Percentiles rank a stretch among this genome's conserved stretches.
Conservation (phyloP, 306 rosid species). For the Glycine tomentella region DNA sequence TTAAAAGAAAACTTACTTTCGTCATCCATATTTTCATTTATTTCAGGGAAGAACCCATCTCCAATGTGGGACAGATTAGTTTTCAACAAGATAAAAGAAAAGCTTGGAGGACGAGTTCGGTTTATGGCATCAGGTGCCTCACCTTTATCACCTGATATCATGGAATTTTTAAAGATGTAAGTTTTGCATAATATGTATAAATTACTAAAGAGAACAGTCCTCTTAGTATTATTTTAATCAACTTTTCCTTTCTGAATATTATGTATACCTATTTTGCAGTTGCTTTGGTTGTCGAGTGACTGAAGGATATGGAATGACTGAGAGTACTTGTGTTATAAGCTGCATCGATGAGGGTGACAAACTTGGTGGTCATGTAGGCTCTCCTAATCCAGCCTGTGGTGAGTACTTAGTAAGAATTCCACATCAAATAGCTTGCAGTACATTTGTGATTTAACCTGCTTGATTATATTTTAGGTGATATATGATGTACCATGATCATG, state of each 20-base stretch:
- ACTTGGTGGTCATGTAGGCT: slow-evolving; percentile 87
- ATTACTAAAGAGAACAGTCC: slow-evolving; percentile 28
- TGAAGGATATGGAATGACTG: slow-evolving; percentile 99
- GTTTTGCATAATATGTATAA: slow-evolving; percentile 45
- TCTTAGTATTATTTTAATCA: slow-evolving; percentile 1
- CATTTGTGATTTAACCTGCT: slow-evolving; percentile 10
- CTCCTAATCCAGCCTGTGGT: slow-evolving; percentile 96
- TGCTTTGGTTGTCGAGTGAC: slow-evolving; percentile 84
- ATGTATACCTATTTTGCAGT: slow-evolving; percentile 56
- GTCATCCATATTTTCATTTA: neutral
- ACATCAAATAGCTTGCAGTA: slow-evolving; percentile 35
- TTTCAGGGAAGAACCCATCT: slow-evolving; percentile 86
- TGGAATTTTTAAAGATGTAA: slow-evolving; percentile 97
- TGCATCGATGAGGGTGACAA: slow-evolving; percentile 71
- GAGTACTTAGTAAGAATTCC: slow-evolving; percentile 55
- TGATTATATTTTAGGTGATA: slow-evolving; percentile 12
- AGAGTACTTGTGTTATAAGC: slow-evolving; percentile 86
- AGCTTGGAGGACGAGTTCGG: slow-evolving; percentile 97
- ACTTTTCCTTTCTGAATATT: slow-evolving; percentile 28
- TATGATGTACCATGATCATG: neutral
- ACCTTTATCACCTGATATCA: slow-evolving; percentile 92
- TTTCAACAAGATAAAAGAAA: slow-evolving; percentile 93
- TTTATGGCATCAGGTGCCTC: slow-evolving; percentile 93
- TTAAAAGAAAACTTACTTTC: no score
- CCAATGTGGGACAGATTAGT: slow-evolving; percentile 97